phyloP scores from a whole-genome alignment of 2,329 filamentous ascomycete species.

The Penicillium oxalicum region DNA sequence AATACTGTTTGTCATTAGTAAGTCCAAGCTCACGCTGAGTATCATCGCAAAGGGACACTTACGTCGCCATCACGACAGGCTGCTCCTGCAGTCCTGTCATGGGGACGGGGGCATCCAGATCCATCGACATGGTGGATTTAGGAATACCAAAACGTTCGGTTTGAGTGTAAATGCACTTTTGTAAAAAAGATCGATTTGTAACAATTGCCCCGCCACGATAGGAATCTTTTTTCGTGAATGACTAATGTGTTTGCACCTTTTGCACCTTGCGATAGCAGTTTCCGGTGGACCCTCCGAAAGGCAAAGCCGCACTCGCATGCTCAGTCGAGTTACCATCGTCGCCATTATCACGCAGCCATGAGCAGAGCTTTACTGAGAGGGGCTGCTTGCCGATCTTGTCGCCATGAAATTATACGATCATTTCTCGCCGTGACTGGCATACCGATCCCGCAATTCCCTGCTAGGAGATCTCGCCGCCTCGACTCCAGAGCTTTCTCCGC shows the following conservation, averaged over 20 bases:
- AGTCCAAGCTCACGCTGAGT: conserved; percentile 13
- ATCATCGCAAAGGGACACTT: conserved; percentile 23
- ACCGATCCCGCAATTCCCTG: conserved; percentile 17
- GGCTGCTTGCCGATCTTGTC: conserved; percentile 26
- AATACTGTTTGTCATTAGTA: conserved; percentile 52
- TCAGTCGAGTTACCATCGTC: conserved; percentile 2
- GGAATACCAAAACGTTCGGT: not conserved
- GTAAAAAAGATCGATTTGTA: conserved; percentile 15
- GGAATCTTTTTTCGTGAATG: conserved; percentile 18
- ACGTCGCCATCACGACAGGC: conserved; percentile 49
- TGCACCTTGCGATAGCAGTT: conserved; percentile 10
- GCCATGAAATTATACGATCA: conserved; percentile 25
- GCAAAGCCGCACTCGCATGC: conserved; percentile 1
- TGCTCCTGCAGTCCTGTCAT: conserved; percentile 39
- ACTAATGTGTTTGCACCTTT: conserved; percentile 22
- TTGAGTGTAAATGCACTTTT: too few species aligned
- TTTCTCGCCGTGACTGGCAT: conserved; percentile 25
- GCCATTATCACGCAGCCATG: conserved; percentile 19
- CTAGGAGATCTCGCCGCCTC: conserved; percentile 11
- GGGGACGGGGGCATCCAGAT: conserved; percentile 52
- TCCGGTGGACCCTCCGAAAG: not conserved
- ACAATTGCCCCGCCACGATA: conserved; percentile 22
- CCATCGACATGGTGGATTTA: conserved; percentile 43
- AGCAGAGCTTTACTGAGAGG: conserved; percentile 28
- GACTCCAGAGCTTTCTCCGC: conserved; percentile 23